phyloP scores from a whole-genome alignment of 768 basidiomycete species.

The Imleria badia region DNA sequence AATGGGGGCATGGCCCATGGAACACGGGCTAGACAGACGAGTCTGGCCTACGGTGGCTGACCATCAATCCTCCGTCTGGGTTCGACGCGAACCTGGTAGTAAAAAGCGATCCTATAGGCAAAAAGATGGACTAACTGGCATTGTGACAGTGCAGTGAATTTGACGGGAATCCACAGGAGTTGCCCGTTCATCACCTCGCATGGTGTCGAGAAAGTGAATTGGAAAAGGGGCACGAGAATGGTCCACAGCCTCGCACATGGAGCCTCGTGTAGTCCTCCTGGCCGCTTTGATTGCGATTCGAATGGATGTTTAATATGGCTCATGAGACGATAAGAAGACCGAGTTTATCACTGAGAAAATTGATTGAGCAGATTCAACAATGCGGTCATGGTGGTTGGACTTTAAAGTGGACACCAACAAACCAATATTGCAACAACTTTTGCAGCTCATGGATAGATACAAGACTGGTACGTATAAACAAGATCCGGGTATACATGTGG shows the following conservation, averaged over 20 bases:
- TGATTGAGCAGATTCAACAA: no score
- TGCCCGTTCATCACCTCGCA: neutral
- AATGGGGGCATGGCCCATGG: constrained; percentile 3
- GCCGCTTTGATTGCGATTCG: constrained; percentile 9
- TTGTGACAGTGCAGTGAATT: neutral
- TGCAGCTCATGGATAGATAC: neutral
- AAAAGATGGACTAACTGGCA: neutral
- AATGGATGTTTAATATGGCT: neutral
- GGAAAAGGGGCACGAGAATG: constrained; percentile 8
- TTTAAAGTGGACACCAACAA: no score
- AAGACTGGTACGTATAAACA: constrained; percentile 19
- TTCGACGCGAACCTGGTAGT: neutral
- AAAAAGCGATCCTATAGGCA: neutral
- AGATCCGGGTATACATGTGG: constrained; percentile 21
- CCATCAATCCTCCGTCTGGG: neutral
- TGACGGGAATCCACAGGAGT: neutral
- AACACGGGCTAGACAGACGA: constrained; percentile 18
- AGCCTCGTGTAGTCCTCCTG: constrained; percentile 28
- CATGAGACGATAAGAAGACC: neutral
- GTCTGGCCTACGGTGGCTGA: neutral
- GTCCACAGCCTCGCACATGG: constrained; percentile 10
- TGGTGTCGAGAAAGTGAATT: constrained; percentile 6
- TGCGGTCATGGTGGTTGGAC: no score
- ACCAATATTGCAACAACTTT: no score
- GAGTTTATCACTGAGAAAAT: neutral